phyloP scores from a whole-genome alignment of 768 basidiomycete genomes.

The Suillus weaverae region DNA sequence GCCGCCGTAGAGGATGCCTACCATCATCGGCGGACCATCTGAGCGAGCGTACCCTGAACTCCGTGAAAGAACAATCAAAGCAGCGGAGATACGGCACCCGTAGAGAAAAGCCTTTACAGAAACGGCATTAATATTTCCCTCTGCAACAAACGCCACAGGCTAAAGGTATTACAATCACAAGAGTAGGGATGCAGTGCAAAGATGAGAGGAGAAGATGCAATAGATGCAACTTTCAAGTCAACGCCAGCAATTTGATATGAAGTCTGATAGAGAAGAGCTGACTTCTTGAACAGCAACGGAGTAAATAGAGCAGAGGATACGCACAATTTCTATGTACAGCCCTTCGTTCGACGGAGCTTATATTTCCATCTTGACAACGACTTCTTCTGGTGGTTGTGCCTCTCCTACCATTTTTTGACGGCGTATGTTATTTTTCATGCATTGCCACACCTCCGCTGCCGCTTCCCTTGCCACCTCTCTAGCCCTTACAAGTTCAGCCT shows the following conservation, averaged over 20 bases:
- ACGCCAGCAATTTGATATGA: background rate
- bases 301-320: background rate
- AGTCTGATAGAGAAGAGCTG: background rate
- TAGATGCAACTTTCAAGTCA: background rate
- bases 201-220: background rate
- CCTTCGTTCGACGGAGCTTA: background rate
- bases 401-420: slow-evolving; percentile 20
- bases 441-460: slow-evolving; percentile 46
- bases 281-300: background rate
- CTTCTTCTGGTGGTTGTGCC: slow-evolving; percentile 24
- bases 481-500: slow-evolving; percentile 43
- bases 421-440: slow-evolving; percentile 41
- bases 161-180: background rate
- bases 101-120: background rate
- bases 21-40: background rate
- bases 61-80: background rate
- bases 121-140: background rate
- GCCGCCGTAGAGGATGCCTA: background rate
- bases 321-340: background rate
- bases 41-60: background rate
- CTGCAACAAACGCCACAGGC: background rate
- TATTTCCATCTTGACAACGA: slow-evolving; percentile 46
- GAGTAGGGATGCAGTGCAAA: background rate
- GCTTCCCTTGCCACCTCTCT: slow-evolving; percentile 49
- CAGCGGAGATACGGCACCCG: background rate